Evolutionary conservation across 306 rosid species (phyloP).

Genomic region (Cucumis melo): DNA sequence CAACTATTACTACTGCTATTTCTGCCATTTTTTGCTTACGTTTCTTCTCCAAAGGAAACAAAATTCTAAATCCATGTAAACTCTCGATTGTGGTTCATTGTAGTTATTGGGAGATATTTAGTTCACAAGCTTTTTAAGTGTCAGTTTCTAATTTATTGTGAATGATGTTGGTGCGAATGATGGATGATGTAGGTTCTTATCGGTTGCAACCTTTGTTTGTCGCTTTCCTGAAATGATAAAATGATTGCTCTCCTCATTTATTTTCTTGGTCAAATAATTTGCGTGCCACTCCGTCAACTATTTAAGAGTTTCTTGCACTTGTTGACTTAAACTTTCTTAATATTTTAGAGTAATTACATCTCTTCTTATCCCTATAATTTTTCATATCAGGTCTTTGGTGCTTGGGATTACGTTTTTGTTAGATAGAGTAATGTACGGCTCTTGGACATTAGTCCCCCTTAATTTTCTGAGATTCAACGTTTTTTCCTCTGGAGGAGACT

Average conservation of each 20-base stretch:
- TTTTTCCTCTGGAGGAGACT: slow-evolving; percentile 91
- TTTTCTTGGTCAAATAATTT: not conserved
- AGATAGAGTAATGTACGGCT: slow-evolving; percentile 70
- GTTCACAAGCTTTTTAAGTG: not conserved
- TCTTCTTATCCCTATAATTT: not conserved
- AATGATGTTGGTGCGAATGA: not conserved
- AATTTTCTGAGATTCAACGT: slow-evolving; percentile 85
- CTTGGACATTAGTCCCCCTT: slow-evolving; percentile 79
- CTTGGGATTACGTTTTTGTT: slow-evolving; percentile 54
- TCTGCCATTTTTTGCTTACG: too few species aligned
- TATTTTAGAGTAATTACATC: not conserved
- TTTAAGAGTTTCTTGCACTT: not conserved
- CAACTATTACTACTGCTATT: too few species aligned
- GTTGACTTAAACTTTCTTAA: not conserved
- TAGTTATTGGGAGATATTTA: not conserved
- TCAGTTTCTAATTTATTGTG: not conserved
- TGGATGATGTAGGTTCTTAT: not conserved
- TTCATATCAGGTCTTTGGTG: slow-evolving; percentile 48
- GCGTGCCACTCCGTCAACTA: not conserved
- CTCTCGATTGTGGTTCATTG: not conserved
- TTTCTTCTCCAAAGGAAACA: not conserved
- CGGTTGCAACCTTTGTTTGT: not conserved
- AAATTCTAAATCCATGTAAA: not conserved
- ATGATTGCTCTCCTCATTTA: not conserved
- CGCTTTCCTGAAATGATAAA: not conserved